Evolutionary conservation across 768 basidiomycete species (phyloP), one percentile per base, ranked within the genome.

Genomic region (Trametes coccinea): DNA sequence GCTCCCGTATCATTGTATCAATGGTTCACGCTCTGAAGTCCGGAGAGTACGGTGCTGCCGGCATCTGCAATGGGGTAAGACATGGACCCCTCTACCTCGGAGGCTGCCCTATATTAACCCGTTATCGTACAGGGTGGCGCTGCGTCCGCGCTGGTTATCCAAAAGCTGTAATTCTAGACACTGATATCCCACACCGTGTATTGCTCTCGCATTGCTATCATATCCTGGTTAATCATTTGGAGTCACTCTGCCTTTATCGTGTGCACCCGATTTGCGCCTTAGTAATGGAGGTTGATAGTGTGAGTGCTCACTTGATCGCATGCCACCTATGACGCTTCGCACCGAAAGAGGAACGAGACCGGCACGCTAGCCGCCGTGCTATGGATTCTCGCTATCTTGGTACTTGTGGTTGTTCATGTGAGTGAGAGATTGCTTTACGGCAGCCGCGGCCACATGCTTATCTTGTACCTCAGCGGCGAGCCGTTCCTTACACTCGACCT

Each of bases 61-160:
- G 90, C 74, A 89, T 98, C 67, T 98, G 96, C 84, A 98, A 98
- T 71, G 96, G 95, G 65, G 93, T 95, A 74, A 75, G 93, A 82
- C 7, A 9, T 11, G 22, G 9, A 30, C 56, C 50, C 16, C 17
- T 2, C 54, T 48, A 10, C 53, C 9, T 33, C 22, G 22, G 22
- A 11, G 40, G 50, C 50, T 30, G 45, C 34, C n/a, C 11, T 16
- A 8, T 33, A 30, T 11, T 62, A 61, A 58, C 60, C 69, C 62
- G 67, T 56, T 41, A 46, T 47, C 53, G 46, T 69, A 57, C 70
- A 94, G 92, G 93, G 94, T 69, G 94, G 94, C 70, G 95, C 92
- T 59, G 93, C 94, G 51, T 94, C 93, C 40, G 92, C 95, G 40
- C 80, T 98, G 66, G 82, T 97, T 61, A 84, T 98, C 65, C 93